These are phyloP conservation scores for Ogataea pignaliae DNA, from an alignment of 805 yeast genomes.

Conservation along the genomic window DNA sequence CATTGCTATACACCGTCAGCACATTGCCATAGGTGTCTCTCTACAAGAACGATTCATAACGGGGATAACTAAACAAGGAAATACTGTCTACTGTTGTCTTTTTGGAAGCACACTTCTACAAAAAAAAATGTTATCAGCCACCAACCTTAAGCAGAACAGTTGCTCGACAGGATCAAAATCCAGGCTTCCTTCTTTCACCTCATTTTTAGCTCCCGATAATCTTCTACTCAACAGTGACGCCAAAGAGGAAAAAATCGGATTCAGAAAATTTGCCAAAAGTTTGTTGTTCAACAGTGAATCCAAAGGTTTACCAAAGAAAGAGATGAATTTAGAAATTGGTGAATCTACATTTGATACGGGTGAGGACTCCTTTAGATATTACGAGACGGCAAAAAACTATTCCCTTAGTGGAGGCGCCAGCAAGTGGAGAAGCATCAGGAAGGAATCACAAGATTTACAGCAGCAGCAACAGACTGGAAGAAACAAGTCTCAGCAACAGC, in stretches of 20 bases:
- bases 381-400: constrained; percentile 18
- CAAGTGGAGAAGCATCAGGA: constrained; percentile 7
- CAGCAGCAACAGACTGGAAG: too few relatives aligned
- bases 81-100: too few relatives aligned
- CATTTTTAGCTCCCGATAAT: constrained; percentile 17
- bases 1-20: too few relatives aligned
- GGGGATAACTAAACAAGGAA: too few relatives aligned
- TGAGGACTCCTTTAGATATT: constrained; percentile 12
- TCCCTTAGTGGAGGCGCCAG: constrained; percentile 2
- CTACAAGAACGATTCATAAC: too few relatives aligned
- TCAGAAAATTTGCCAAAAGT: constrained; percentile 24
- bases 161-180: constrained; percentile 2
- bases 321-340: neutral
- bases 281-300: constrained; percentile 16
- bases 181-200: constrained; percentile 15
- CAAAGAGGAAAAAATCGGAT: constrained; percentile 20
- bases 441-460: neutral
- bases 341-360: constrained; percentile 7
- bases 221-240: neutral
- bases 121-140: too few relatives aligned
- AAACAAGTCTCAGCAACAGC: neutral
- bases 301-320: constrained; percentile 9
- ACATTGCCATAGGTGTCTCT: too few relatives aligned
- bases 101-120: too few relatives aligned
- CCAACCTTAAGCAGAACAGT: too few relatives aligned